Evolutionary conservation across 352 stramenopile species (phyloP).

Genomic region (Pythium brassicae): DNA sequence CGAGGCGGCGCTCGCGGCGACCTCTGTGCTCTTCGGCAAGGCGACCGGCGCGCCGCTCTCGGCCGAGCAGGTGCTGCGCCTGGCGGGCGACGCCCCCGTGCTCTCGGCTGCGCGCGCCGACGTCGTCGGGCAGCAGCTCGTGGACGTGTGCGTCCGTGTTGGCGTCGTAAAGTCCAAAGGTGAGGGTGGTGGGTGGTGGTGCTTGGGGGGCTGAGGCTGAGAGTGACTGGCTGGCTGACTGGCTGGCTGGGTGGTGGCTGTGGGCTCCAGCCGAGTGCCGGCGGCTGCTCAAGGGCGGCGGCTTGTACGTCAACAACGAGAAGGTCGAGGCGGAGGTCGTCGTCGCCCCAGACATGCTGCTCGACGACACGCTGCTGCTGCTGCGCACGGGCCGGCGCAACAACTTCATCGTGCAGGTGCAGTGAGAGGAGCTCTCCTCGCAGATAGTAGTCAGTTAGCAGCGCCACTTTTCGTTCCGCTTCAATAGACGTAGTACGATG

Average conservation of each 20-base stretch:
- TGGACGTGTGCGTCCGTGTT: conserved; percentile 90
- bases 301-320: conserved; percentile 92
- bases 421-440: too few species aligned
- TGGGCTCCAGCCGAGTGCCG: conserved; percentile 83
- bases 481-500: background rate
- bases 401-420: conserved; percentile 73
- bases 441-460: too few species aligned
- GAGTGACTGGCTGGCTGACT: background rate
- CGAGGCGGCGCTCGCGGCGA: conserved; percentile 50
- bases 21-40: conserved; percentile 69
- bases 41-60: conserved; percentile 36
- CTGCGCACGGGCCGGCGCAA: conserved; percentile 73
- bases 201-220: background rate
- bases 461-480: too few species aligned
- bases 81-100: conserved; percentile 64
- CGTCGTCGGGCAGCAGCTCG: conserved; percentile 70
- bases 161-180: conserved; percentile 91
- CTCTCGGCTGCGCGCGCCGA: conserved; percentile 34
- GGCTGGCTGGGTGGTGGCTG: background rate
- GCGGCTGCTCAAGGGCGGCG: conserved; percentile 94
- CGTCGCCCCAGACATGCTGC: conserved; percentile 35
- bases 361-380: conserved; percentile 65
- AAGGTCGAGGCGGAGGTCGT: conserved; percentile 54
- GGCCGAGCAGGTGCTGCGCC: conserved; percentile 57
- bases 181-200: conserved; percentile 13